Percentiles rank a stretch among this genome's conserved stretches.
Evolutionary conservation across 192 early-diverging fungal genomes (phyloP).

Genomic region (Geranomyces michiganensis): DNA sequence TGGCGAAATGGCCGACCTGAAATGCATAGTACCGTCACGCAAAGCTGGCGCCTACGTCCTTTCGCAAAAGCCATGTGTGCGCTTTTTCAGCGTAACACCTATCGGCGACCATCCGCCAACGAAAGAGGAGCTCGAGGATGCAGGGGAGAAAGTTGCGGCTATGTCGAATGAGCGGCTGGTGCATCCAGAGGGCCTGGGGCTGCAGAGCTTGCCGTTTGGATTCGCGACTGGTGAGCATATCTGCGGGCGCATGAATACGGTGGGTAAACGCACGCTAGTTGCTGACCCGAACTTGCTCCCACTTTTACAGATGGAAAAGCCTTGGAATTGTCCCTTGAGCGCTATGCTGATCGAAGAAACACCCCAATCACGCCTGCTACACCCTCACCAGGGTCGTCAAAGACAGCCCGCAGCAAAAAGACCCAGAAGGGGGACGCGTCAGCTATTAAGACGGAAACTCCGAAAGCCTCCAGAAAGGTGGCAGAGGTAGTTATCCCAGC

Average conservation of each 20-base stretch:
- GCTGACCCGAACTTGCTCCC: neutral
- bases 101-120: conserved; percentile 1
- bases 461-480: no score
- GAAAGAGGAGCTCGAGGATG: neutral
- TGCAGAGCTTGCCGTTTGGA: conserved; percentile 18
- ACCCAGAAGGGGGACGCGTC: no score
- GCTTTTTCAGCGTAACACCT: conserved; percentile 18
- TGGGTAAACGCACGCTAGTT: no score
- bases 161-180: neutral
- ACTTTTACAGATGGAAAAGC: neutral
- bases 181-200: conserved; percentile 19
- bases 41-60: neutral
- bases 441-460: no score
- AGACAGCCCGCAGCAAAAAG: no score
- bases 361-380: no score
- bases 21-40: neutral
- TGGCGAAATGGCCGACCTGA: conserved; percentile 21
- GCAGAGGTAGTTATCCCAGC: no score
- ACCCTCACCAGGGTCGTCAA: no score
- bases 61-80: neutral
- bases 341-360: neutral
- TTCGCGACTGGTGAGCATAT: conserved; percentile 17
- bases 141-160: conserved; percentile 11
- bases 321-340: conserved; percentile 12
- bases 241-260: no score